These are phyloP conservation scores for Exophiala oligosperma DNA, from an alignment of 2,329 filamentous ascomycete genomes.

Conservation along the genomic window DNA sequence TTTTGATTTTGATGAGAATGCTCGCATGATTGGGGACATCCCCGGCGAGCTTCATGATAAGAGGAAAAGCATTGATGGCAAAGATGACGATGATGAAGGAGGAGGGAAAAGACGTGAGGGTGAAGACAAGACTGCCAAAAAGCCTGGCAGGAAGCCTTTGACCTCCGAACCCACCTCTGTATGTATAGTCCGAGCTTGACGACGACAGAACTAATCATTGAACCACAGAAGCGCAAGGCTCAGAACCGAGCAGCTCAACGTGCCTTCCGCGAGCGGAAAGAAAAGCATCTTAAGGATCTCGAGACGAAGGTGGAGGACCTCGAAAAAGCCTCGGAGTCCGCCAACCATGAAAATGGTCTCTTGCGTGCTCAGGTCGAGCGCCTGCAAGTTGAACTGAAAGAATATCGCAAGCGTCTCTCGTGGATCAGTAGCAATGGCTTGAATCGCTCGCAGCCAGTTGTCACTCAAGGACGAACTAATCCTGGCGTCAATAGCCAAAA, in stretches of 20 bases:
- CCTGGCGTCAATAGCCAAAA: slow-evolving; percentile 63
- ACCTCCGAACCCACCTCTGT: slow-evolving; percentile 95
- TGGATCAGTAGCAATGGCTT: slow-evolving; percentile 55
- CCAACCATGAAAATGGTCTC: slow-evolving; percentile 81
- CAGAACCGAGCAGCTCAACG: slow-evolving; percentile 91
- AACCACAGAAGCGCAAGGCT: slow-evolving; percentile 66
- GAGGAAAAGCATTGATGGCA: slow-evolving; percentile 52
- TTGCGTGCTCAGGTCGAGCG: slow-evolving; percentile 86
- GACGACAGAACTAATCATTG: slow-evolving; percentile 6
- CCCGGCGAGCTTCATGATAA: slow-evolving; percentile 62
- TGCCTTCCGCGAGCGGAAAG: slow-evolving; percentile 91
- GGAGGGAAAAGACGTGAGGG: slow-evolving; percentile 77
- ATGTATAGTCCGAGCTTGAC: slow-evolving; percentile 47
- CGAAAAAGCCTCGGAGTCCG: slow-evolving; percentile 78
- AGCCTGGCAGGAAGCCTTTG: slow-evolving; percentile 91
- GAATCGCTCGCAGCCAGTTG: slow-evolving; percentile 43
- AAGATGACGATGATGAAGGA: slow-evolving; percentile 61
- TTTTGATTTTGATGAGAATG: slow-evolving; percentile 71
- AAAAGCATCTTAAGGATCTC: slow-evolving; percentile 64
- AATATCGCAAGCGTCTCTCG: slow-evolving; percentile 85
- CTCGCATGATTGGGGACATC: slow-evolving; percentile 73
- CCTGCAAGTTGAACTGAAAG: slow-evolving; percentile 77
- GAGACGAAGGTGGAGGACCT: slow-evolving; percentile 61
- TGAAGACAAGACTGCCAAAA: slow-evolving; percentile 85
- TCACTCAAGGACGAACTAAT: slow-evolving; percentile 40